Evolutionary conservation across 2,329 filamentous ascomycete species (phyloP).

Genomic region (Penicillium janthinellum): DNA sequence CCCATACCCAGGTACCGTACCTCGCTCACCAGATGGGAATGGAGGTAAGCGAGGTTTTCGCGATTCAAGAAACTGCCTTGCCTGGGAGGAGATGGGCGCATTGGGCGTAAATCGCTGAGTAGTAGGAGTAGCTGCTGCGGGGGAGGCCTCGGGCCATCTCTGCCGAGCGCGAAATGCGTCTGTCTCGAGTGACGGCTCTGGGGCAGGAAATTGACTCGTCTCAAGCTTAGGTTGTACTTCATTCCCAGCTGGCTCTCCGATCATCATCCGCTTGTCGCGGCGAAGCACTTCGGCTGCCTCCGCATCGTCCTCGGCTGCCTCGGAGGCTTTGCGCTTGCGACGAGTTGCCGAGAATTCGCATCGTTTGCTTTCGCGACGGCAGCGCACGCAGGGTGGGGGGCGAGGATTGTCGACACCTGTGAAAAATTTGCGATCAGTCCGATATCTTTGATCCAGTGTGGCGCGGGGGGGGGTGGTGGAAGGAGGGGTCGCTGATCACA

Average conservation of each 20-base stretch:
- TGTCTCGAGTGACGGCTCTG: conserved; percentile 31
- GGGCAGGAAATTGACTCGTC: conserved; percentile 29
- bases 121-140: conserved; percentile 22
- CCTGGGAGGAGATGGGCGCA: conserved; percentile 25
- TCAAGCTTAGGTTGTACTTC: conserved; percentile 25
- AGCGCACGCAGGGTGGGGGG: conserved; percentile 91
- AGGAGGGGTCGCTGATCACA: conserved; percentile 27
- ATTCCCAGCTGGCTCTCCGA: conserved; percentile 44
- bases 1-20: conserved; percentile 35
- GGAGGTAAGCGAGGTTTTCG: conserved; percentile 29
- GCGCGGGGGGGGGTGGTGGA: neutral
- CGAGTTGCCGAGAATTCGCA: conserved; percentile 96
- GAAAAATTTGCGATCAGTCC: conserved; percentile 19
- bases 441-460: neutral
- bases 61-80: conserved; percentile 32
- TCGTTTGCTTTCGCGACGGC: conserved; percentile 90
- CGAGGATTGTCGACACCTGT: conserved; percentile 82
- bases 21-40: conserved; percentile 30
- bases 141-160: conserved; percentile 36
- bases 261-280: conserved; percentile 57
- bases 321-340: conserved; percentile 79
- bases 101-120: conserved; percentile 33
- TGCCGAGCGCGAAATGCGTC: conserved; percentile 27
- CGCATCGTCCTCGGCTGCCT: conserved; percentile 45
- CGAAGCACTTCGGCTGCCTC: conserved; percentile 44